These are phyloP conservation scores for Beta corolliflora DNA, from an alignment of 179 eudicot species.

Conservation along the genomic window DNA sequence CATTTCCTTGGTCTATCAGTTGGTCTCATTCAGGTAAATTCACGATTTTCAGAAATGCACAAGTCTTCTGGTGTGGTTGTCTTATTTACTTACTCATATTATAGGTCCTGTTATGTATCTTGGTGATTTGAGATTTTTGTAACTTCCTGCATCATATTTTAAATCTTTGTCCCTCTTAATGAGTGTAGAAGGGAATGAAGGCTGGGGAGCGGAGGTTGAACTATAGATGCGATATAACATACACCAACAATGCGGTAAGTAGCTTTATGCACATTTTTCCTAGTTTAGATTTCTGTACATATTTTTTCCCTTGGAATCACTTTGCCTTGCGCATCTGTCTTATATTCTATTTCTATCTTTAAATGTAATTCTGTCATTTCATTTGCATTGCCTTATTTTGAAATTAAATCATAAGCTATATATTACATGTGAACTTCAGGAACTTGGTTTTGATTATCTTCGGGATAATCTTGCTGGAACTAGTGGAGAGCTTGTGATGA, in stretches of 20 bases:
- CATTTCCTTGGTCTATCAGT: conserved; percentile 98
- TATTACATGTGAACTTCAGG: conserved; percentile 44
- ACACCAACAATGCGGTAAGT: conserved; percentile 93
- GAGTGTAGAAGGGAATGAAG: conserved; percentile 76
- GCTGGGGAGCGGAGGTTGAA: conserved; percentile 71
- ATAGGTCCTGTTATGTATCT: neutral
- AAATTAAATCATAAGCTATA: neutral
- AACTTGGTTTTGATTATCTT: conserved; percentile 99
- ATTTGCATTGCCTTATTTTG: conserved; percentile 2
- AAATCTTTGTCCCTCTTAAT: conserved; percentile 21
- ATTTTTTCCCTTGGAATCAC: neutral
- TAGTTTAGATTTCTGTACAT: neutral
- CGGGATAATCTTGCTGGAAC: conserved; percentile 91
- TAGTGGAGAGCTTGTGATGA: conserved; percentile 83
- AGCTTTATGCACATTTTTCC: conserved; percentile 5
- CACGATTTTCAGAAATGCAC: conserved; percentile 10
- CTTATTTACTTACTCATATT: conserved; percentile 11
- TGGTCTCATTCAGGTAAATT: conserved; percentile 89
- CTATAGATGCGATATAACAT: conserved; percentile 89
- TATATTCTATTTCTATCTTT: neutral
- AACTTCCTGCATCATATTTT: conserved; percentile 1
- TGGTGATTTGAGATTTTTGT: neutral
- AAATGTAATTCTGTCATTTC: neutral
- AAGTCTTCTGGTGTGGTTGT: neutral
- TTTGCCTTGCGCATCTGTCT: conserved; percentile 9